A percentile compares a stretch with the other conserved stretches of the same genome.
These are phyloP conservation scores for Komagataella kurtzmanii DNA, from an alignment of 805 yeast genomes.

Conservation along the genomic window DNA sequence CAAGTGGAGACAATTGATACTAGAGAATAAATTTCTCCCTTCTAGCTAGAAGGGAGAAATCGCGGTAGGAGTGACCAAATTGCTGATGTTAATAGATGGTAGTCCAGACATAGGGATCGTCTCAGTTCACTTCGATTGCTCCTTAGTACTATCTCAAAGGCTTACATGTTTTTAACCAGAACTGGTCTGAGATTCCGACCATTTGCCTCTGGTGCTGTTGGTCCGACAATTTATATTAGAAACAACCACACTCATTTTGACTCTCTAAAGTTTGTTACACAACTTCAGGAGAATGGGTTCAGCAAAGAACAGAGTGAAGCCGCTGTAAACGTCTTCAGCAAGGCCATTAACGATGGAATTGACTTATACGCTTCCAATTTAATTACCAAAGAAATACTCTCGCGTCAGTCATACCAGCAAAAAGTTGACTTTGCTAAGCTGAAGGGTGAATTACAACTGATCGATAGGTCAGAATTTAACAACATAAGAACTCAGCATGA, in stretches of 20 bases:
- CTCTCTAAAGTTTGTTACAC: conserved; percentile 59
- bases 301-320: conserved; percentile 65
- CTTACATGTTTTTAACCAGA: not conserved
- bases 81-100: not conserved
- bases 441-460: conserved; percentile 79
- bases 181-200: not conserved
- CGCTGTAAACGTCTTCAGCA: conserved; percentile 58
- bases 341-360: conserved; percentile 72
- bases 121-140: not conserved
- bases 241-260: conserved; percentile 35
- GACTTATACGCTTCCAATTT: conserved; percentile 59
- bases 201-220: not conserved
- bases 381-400: conserved; percentile 75
- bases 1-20: not conserved
- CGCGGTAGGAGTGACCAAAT: not conserved
- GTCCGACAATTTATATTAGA: not conserved
- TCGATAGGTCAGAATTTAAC: conserved; percentile 78
- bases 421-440: conserved; percentile 93
- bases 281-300: conserved; percentile 60
- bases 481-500: conserved; percentile 80
- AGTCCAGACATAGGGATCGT: not conserved
- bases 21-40: not conserved
- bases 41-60: not conserved
- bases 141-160: not conserved
- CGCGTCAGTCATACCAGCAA: conserved; percentile 84